Evolutionary conservation across 495 filamentous ascomycete genomes (phyloP).

Genomic region (Aspergillus diversus): DNA sequence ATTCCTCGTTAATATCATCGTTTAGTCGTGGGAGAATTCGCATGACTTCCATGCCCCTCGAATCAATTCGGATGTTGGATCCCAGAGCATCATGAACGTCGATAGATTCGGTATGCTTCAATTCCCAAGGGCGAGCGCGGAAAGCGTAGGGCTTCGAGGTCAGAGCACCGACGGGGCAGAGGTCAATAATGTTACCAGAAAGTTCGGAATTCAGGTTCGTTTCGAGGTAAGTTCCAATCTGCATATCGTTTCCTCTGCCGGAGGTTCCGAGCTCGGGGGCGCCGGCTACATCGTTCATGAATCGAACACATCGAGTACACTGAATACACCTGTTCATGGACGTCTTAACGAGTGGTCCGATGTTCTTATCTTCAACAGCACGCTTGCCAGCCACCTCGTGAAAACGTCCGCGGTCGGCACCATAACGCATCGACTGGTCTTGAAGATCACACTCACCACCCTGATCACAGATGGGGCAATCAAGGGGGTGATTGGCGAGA

Average conservation of each 20-base stretch:
- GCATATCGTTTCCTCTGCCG: constrained; percentile 93
- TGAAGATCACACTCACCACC: constrained; percentile 98
- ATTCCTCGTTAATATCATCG: constrained; percentile 98
- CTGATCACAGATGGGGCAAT: constrained; percentile 98
- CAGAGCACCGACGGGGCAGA: constrained; percentile 95
- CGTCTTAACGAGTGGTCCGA: constrained; percentile 97
- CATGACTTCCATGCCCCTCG: constrained; percentile 95
- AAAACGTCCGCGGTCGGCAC: constrained; percentile 92
- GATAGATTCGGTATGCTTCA: constrained; percentile 90
- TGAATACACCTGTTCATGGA: constrained; percentile 99
- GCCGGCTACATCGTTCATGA: constrained; percentile 95
- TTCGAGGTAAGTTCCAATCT: constrained; percentile 98
- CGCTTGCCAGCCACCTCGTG: constrained; percentile 94
- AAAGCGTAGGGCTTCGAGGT: constrained; percentile 98
- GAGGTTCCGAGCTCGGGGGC: constrained; percentile 93
- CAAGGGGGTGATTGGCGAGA: constrained; percentile 93
- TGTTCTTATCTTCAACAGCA: constrained; percentile 98
- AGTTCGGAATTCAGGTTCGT: constrained; percentile 88
- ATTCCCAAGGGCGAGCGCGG: constrained; percentile 93
- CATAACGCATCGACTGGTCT: constrained; percentile 98
- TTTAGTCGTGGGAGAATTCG: constrained; percentile 88
- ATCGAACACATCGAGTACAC: constrained; percentile 96
- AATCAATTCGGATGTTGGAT: constrained; percentile 91
- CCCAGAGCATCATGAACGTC: constrained; percentile 92
- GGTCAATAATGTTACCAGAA: constrained; percentile 96